Percentiles rank a stretch among this genome's conserved stretches.
These are phyloP conservation scores for Exophiala sp. DNA, from an alignment of 2,329 filamentous ascomycete species.

Conservation along the genomic window DNA sequence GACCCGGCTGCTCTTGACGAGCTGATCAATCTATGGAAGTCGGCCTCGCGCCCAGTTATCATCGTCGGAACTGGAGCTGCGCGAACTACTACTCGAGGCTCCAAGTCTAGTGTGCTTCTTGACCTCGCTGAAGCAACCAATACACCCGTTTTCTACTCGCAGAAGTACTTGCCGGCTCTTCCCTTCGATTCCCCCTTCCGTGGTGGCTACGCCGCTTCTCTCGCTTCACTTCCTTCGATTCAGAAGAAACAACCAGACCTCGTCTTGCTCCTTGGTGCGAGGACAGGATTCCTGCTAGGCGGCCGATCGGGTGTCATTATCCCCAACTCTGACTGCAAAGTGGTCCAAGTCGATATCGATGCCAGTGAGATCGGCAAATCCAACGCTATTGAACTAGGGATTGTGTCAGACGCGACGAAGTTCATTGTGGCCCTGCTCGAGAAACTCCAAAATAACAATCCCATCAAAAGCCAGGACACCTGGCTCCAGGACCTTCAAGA, in stretches of 20 bases:
- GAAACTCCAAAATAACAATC: slow-evolving; percentile 14
- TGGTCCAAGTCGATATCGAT: slow-evolving; percentile 45
- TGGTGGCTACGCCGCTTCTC: slow-evolving; percentile 35
- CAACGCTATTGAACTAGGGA: slow-evolving; percentile 39
- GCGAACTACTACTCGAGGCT: slow-evolving; percentile 18
- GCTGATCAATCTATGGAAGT: slow-evolving; percentile 32
- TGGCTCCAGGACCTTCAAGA: slow-evolving; percentile 19
- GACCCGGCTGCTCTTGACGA: slow-evolving; percentile 36
- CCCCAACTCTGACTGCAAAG: slow-evolving; percentile 35
- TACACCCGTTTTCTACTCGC: slow-evolving; percentile 42
- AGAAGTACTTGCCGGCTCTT: slow-evolving; percentile 27
- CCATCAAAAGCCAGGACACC: slow-evolving; percentile 5
- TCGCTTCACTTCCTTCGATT: slow-evolving; percentile 33
- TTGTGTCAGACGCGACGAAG: slow-evolving; percentile 39
- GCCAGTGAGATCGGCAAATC: slow-evolving; percentile 44
- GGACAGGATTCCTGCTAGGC: slow-evolving; percentile 43
- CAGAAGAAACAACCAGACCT: slow-evolving; percentile 39
- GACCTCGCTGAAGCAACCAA: slow-evolving; percentile 35
- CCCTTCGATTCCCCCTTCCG: slow-evolving; percentile 34
- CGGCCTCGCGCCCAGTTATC: slow-evolving; percentile 39
- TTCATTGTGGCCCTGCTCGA: slow-evolving; percentile 32
- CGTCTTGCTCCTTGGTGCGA: slow-evolving; percentile 40
- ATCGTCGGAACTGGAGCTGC: slow-evolving; percentile 42
- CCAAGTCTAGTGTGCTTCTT: slow-evolving; percentile 33
- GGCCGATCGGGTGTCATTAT: slow-evolving; percentile 38